Conservation (phyloP, 2,329 filamentous ascomycete genomes). For the Chaetomium sp. region DNA sequence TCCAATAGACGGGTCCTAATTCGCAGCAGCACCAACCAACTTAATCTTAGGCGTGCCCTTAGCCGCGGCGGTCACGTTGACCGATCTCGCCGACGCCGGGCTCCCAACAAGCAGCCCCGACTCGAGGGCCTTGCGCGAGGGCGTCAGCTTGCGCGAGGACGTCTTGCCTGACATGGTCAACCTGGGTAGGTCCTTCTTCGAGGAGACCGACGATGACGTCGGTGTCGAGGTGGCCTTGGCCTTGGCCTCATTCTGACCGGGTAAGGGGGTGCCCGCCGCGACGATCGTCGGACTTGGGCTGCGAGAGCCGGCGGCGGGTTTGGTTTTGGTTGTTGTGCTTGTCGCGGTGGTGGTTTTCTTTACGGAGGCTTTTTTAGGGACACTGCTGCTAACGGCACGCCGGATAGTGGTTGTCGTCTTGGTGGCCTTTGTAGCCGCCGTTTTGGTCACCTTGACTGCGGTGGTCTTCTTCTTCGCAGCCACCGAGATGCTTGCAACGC, state of each 20-base stretch:
- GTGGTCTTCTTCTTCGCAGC: conserved; percentile 39
- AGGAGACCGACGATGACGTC: neutral
- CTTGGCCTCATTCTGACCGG: neutral
- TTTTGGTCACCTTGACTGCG: conserved; percentile 25
- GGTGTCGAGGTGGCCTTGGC: neutral
- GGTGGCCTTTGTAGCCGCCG: neutral
- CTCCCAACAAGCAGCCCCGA: conserved; percentile 9
- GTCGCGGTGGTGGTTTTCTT: conserved; percentile 3
- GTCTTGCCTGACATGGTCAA: conserved; percentile 21
- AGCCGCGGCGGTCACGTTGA: neutral
- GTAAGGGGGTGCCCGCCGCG: conserved; percentile 22
- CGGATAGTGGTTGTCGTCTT: conserved; percentile 3
- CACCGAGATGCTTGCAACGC: conserved; percentile 44
- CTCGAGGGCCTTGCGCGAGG: conserved; percentile 34
- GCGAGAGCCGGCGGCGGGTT: conserved; percentile 16
- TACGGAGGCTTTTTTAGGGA: neutral
- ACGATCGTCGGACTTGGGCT: conserved; percentile 33
- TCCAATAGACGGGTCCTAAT: neutral
- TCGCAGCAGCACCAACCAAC: neutral
- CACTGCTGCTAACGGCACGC: neutral
- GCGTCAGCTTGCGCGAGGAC: conserved; percentile 31
- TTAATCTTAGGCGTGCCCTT: conserved; percentile 11
- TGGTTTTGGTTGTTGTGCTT: conserved; percentile 2
- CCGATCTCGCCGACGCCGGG: neutral
- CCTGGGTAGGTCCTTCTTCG: conserved; percentile 3